phyloP scores from a whole-genome alignment of 371 early-diverging fungal species.

The Basidiobolus meristosporus region DNA sequence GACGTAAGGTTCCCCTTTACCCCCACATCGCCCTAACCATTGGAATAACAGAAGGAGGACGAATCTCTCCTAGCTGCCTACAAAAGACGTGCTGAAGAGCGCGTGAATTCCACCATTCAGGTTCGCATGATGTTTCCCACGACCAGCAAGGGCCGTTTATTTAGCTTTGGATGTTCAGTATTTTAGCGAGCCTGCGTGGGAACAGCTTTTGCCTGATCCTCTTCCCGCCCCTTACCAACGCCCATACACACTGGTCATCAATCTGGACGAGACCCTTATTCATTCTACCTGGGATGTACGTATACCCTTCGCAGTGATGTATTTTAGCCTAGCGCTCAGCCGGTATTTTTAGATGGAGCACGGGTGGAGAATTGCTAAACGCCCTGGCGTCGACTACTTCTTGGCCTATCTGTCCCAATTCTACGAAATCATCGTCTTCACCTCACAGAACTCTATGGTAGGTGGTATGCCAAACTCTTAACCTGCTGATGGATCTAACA shows the following conservation, averaged over 20 bases:
- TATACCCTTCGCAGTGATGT: neutral
- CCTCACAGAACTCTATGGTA: constrained; percentile 52
- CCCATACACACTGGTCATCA: constrained; percentile 80
- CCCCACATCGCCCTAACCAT: no score
- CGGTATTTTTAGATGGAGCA: constrained; percentile 30
- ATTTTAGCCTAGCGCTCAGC: neutral
- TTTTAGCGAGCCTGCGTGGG: neutral
- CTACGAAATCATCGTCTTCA: constrained; percentile 90
- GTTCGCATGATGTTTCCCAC: no score
- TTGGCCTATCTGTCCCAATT: constrained; percentile 70
- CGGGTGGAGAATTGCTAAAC: constrained; percentile 88
- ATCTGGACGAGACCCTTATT: constrained; percentile 81
- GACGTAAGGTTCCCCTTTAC: no score
- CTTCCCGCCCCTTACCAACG: constrained; percentile 59
- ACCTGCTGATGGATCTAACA: no score
- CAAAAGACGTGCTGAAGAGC: no score
- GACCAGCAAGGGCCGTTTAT: no score
- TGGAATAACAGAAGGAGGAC: no score
- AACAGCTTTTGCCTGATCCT: constrained; percentile 47
- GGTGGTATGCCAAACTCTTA: no score
- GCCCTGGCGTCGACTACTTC: constrained; percentile 91
- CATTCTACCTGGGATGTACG: constrained; percentile 83
- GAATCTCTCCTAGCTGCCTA: no score
- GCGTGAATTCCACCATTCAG: no score
- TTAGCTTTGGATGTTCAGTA: neutral